Conservation (phyloP, 2,329 filamentous ascomycete species). For the Claviceps cyperi region DNA sequence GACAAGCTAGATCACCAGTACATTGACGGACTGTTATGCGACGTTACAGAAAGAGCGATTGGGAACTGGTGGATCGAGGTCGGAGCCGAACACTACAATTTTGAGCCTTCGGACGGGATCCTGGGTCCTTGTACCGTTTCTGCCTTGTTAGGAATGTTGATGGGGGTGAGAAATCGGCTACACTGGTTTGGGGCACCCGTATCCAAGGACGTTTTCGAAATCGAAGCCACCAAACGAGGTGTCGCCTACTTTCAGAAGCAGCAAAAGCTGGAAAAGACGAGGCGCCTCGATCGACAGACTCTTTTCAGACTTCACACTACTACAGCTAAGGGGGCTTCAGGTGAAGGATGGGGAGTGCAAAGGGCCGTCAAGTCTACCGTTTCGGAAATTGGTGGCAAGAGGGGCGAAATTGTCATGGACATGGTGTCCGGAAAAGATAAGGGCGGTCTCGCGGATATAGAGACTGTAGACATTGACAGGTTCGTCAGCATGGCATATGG, state of each 20-base stretch:
- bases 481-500: slow-evolving; percentile 69
- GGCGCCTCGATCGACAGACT: slow-evolving; percentile 71
- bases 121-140: slow-evolving; percentile 85
- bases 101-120: slow-evolving; percentile 85
- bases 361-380: slow-evolving; percentile 92
- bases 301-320: slow-evolving; percentile 63
- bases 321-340: slow-evolving; percentile 82
- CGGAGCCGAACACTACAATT: slow-evolving; percentile 79
- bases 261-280: slow-evolving; percentile 63
- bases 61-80: slow-evolving; percentile 95
- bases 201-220: slow-evolving; percentile 81
- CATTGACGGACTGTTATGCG: slow-evolving; percentile 82
- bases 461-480: slow-evolving; percentile 76
- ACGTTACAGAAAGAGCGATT: slow-evolving; percentile 79
- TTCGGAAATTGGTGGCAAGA: slow-evolving; percentile 82
- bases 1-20: slow-evolving; percentile 78
- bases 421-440: slow-evolving; percentile 81
- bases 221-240: slow-evolving; percentile 66
- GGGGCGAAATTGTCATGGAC: slow-evolving; percentile 89
- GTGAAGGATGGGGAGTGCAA: slow-evolving; percentile 84
- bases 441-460: slow-evolving; percentile 78
- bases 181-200: slow-evolving; percentile 75
- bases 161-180: slow-evolving; percentile 80
- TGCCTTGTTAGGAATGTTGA: slow-evolving; percentile 70
- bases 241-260: slow-evolving; percentile 84